These are phyloP conservation scores for Cystobasidium ongulense DNA, from an alignment of 768 basidiomycete species.

Conservation along the genomic window DNA sequence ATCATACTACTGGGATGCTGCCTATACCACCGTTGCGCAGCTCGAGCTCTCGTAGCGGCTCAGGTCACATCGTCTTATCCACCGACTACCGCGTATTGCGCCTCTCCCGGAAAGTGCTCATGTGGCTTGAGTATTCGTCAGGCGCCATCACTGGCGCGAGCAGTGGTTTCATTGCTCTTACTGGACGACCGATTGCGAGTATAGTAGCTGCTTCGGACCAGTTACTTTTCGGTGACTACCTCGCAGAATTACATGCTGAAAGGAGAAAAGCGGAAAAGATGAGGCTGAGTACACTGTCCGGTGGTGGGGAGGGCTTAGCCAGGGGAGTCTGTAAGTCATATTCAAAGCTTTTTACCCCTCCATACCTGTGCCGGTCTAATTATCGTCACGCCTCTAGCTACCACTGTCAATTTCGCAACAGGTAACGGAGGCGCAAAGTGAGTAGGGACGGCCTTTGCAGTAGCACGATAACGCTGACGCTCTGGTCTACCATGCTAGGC, in stretches of 20 bases:
- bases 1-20: background rate
- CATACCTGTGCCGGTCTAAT: background rate
- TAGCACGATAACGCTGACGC: too few relatives aligned
- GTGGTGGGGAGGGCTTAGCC: background rate
- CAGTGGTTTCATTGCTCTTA: background rate
- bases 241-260: background rate
- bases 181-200: background rate
- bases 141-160: background rate
- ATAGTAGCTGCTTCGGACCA: background rate
- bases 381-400: background rate
- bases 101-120: background rate
- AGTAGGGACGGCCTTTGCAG: too few relatives aligned
- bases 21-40: background rate
- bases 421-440: background rate
- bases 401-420: background rate
- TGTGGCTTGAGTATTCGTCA: background rate
- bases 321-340: background rate
- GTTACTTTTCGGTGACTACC: background rate
- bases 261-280: background rate
- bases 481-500: background rate
- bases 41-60: background rate
- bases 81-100: background rate
- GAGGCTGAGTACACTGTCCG: background rate
- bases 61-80: background rate
- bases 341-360: background rate